These are phyloP conservation scores for Russula foetens DNA, from an alignment of 768 basidiomycete genomes.

Conservation along the genomic window DNA sequence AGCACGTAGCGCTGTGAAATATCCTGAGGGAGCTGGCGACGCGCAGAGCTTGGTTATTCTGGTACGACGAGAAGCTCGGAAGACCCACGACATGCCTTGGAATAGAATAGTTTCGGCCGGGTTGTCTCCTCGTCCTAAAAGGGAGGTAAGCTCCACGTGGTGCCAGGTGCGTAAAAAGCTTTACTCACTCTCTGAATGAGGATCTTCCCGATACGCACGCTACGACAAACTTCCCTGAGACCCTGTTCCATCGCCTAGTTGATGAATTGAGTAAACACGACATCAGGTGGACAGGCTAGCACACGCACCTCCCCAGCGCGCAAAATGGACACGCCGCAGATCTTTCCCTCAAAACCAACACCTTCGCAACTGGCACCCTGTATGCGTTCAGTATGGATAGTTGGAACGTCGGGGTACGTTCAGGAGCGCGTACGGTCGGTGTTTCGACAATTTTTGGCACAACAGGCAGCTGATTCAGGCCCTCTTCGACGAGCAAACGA, in stretches of 20 bases:
- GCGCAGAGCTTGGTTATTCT: not conserved
- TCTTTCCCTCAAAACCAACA: slow-evolving; percentile 92
- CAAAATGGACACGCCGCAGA: slow-evolving; percentile 93
- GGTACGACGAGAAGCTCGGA: not conserved
- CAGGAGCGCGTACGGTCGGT: slow-evolving; percentile 48
- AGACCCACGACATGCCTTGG: slow-evolving; percentile 43
- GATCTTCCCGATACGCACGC: slow-evolving; percentile 94
- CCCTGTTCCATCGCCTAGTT: slow-evolving; percentile 94
- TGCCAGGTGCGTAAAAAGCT: not conserved
- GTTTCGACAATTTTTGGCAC: slow-evolving; percentile 70
- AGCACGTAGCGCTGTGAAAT: slow-evolving; percentile 88
- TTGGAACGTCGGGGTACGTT: not conserved
- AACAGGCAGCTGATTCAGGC: slow-evolving; percentile 82
- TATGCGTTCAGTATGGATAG: not conserved
- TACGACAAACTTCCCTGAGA: slow-evolving; percentile 89
- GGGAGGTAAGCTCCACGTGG: not conserved
- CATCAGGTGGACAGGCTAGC: not conserved
- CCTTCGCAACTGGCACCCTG: slow-evolving; percentile 81
- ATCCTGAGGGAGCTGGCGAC: slow-evolving; percentile 76
- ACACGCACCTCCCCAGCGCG: slow-evolving; percentile 77
- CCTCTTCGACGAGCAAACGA: slow-evolving; percentile 70
- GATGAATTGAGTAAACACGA: not conserved
- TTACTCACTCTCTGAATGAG: slow-evolving; percentile 81
- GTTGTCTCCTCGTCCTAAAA: slow-evolving; percentile 89
- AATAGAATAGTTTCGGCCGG: slow-evolving; percentile 87